A percentile compares a stretch with the other conserved stretches of the same genome.
phyloP scores from a whole-genome alignment of 352 stramenopile genomes.

The Phytophthora boehmeriae region DNA sequence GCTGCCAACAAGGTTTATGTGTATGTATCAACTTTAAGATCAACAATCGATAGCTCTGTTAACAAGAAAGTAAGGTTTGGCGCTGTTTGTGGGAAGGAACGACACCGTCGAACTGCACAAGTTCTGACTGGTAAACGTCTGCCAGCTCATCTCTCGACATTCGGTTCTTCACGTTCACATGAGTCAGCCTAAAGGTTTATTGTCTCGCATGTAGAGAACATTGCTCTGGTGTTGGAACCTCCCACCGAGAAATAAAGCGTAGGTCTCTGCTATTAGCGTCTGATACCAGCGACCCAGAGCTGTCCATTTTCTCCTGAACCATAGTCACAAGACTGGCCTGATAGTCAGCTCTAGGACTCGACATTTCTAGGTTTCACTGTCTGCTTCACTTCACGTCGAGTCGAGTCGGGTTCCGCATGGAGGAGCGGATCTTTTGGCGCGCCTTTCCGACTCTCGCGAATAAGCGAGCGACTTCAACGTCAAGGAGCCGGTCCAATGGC shows the following conservation, averaged over 20 bases:
- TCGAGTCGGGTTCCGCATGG: conserved; percentile 12
- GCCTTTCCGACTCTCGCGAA: conserved; percentile 30
- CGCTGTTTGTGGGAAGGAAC: too few relatives aligned
- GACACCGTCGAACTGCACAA: too few relatives aligned
- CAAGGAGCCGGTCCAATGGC: conserved; percentile 37
- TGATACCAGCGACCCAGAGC: conserved; percentile 16
- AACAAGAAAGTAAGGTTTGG: too few relatives aligned
- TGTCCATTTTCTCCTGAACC: conserved; percentile 31
- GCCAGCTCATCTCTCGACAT: background rate
- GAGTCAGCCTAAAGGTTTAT: background rate
- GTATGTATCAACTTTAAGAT: too few relatives aligned
- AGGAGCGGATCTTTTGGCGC: conserved; percentile 3
- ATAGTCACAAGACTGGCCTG: conserved; percentile 1
- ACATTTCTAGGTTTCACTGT: background rate
- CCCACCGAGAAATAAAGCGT: conserved; percentile 33
- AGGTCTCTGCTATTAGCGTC: conserved; percentile 20
- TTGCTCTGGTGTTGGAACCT: background rate
- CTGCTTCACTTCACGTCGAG: background rate
- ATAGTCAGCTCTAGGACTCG: conserved; percentile 28
- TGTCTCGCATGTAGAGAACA: background rate
- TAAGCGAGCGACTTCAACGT: conserved; percentile 33
- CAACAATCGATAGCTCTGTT: too few relatives aligned
- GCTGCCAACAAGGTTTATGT: too few relatives aligned
- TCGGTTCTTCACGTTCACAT: background rate
- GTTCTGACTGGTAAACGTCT: too few relatives aligned